Conservation (phyloP, 1,284 basidiomycete genomes). For the Chalciporus sp. region DNA sequence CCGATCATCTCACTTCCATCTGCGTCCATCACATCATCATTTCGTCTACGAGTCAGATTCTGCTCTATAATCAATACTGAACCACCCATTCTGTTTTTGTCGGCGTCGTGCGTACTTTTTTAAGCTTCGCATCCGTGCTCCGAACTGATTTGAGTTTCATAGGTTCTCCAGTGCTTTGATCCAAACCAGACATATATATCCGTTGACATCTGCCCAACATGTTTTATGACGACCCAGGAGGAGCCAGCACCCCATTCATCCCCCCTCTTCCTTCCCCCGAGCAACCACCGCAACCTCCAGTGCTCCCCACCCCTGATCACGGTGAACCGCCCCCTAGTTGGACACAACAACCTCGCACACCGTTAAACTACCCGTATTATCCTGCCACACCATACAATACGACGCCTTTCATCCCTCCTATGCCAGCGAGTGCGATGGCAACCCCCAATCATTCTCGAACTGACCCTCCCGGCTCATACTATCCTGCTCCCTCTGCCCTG, state of each 20-base stretch:
- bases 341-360: conserved; percentile 30
- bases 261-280: conserved; percentile 36
- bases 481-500: conserved; percentile 32
- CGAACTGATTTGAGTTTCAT: conserved; percentile 10
- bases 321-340: conserved; percentile 23
- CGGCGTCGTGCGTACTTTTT: conserved; percentile 16
- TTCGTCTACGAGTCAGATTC: conserved; percentile 16
- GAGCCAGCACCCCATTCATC: conserved; percentile 35
- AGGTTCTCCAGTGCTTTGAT: conserved; percentile 27
- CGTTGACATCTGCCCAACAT: conserved; percentile 17
- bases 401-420: conserved; percentile 34
- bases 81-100: conserved; percentile 1
- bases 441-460: conserved; percentile 27
- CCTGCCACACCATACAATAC: conserved; percentile 29
- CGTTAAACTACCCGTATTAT: conserved; percentile 34
- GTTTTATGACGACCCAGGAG: conserved; percentile 34
- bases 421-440: conserved; percentile 27
- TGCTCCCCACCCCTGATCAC: conserved; percentile 28
- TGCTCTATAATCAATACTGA: conserved; percentile 10
- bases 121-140: background rate
- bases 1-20: conserved; percentile 5
- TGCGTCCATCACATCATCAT: conserved; percentile 1
- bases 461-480: conserved; percentile 35
- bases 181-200: conserved; percentile 28
- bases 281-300: conserved; percentile 26